Percentiles rank a stretch among this genome's conserved stretches.
These are phyloP conservation scores for Lentinula raphanica DNA, from an alignment of 768 basidiomycete species.

Conservation along the genomic window DNA sequence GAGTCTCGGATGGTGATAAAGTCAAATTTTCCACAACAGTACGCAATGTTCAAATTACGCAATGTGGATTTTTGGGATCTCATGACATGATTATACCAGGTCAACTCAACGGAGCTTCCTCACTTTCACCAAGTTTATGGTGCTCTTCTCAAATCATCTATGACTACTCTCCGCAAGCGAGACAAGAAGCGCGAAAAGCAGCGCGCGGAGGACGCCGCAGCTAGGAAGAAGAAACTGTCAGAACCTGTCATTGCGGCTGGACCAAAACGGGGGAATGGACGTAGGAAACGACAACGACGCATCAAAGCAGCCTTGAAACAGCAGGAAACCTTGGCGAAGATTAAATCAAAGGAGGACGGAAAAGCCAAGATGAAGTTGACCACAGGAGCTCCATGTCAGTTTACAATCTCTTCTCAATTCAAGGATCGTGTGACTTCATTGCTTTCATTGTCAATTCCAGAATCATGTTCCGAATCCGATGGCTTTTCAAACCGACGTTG, in stretches of 20 bases:
- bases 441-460: neutral
- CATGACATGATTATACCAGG: conserved; percentile 26
- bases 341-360: conserved; percentile 52
- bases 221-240: conserved; percentile 69
- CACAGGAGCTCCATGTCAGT: neutral
- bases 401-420: neutral
- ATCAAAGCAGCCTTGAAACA: conserved; percentile 65
- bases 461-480: neutral
- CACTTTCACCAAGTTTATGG: conserved; percentile 76
- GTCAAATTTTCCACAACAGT: conserved; percentile 75
- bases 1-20: conserved; percentile 66
- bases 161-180: conserved; percentile 80
- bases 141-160: conserved; percentile 69
- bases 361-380: conserved; percentile 21
- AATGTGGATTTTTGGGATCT: neutral
- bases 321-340: conserved; percentile 61
- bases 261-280: conserved; percentile 68
- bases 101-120: conserved; percentile 53
- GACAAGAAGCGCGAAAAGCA: conserved; percentile 92
- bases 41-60: conserved; percentile 21
- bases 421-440: neutral
- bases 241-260: conserved; percentile 65
- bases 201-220: conserved; percentile 59
- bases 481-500: no score
- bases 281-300: conserved; percentile 66